Evolutionary conservation across 2,329 filamentous ascomycete genomes (phyloP), one percentile per base, ranked within the genome.

Genomic region (Neocatenulostroma microsporum): DNA sequence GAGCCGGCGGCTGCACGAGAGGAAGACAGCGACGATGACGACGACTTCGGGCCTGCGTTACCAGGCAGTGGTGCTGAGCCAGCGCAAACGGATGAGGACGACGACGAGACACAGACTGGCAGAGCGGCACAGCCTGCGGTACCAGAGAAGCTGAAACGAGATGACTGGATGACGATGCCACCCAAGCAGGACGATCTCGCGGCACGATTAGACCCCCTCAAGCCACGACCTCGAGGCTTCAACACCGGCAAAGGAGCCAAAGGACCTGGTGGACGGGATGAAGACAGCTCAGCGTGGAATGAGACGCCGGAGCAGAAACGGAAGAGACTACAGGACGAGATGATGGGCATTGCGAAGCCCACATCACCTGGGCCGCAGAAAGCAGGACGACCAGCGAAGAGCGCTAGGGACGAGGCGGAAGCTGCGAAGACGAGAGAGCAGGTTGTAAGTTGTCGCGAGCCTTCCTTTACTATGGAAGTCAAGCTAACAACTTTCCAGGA

Each of bases 291-390:
- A 15, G 77, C 89, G 28, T 96, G 89, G 89, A 88, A 85, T 1
- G 89, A 96, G 61, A 94, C 86, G 7, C 84, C 86, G 0, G 84
- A 89, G 57, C 76, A 95, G 62, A 94, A 93, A 60, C 76, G 84
- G 40, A 80, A 82, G 60, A 73, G 85, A 25, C 63, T 95, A 15
- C 80, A 82, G 50, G 79, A 94, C 57, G 78, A 91, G 36, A 82
- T 94, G 9, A 73, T 95, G 49, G 88, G 88, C 0, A 76, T 88
- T 3, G 64, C 65, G 13, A 63, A 64, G 18, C 62, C 69, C 3
- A 56, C 62, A 37, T 48, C 53, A 42, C 26, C 56, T 36, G 44
- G 47, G 24, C 43, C 38, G 23, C 15, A 11, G 25, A 30, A 19
- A 33, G 29, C 18, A 32, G 21, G 35, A 18, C 31, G 40, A 42